These are phyloP conservation scores for Nymphaea thermarum DNA, from an alignment of 164 flowering plant genomes.

Conservation along the genomic window DNA sequence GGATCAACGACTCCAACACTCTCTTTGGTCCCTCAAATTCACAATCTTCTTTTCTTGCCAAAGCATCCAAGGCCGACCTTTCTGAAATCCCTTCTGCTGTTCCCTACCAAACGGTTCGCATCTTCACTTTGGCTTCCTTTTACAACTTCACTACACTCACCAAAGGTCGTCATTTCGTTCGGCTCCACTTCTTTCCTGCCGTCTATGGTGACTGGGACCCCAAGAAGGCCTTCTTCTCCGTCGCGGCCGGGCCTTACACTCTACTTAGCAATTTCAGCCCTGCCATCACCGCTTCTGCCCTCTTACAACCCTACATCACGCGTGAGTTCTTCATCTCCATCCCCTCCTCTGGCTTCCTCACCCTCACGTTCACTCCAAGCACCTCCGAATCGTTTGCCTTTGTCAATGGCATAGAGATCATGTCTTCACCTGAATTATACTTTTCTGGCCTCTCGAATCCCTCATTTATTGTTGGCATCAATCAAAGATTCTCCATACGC, in stretches of 20 bases:
- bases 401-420: conserved; percentile 80
- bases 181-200: conserved; percentile 75
- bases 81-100: conserved; percentile 45
- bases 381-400: conserved; percentile 42
- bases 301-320: conserved; percentile 51
- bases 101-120: conserved; percentile 60
- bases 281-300: conserved; percentile 49
- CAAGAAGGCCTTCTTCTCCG: conserved; percentile 36
- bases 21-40: conserved; percentile 19
- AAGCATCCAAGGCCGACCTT: conserved; percentile 49
- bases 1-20: conserved; percentile 29
- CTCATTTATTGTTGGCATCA: no score
- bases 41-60: conserved; percentile 11
- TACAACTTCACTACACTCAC: conserved; percentile 31
- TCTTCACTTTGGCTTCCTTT: conserved; percentile 30
- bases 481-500: no score
- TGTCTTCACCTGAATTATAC: no score
- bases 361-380: conserved; percentile 34
- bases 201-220: conserved; percentile 26
- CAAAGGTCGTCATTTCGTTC: conserved; percentile 22
- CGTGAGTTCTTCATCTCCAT: conserved; percentile 32
- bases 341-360: conserved; percentile 11
- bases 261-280: conserved; percentile 70
- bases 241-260: conserved; percentile 26
- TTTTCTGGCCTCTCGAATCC: no score